phyloP scores from a whole-genome alignment of 2,329 filamentous ascomycete genomes.

The Neonectria punicea region DNA sequence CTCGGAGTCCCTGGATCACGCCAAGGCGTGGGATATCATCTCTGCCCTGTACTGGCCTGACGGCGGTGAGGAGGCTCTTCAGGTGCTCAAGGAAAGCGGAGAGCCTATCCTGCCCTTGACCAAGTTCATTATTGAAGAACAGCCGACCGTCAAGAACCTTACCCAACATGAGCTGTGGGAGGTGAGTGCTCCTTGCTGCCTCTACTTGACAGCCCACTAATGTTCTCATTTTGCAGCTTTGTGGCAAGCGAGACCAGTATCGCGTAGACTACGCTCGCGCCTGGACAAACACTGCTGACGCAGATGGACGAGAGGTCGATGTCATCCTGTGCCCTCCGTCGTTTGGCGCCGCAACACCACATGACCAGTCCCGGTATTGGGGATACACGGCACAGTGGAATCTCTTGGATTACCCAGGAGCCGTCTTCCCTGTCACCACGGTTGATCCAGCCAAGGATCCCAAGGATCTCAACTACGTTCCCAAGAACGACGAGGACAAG shows the following conservation, averaged over 20 bases:
- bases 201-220: background rate
- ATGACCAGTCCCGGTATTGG: constrained; percentile 63
- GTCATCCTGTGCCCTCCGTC: constrained; percentile 70
- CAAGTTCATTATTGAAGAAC: constrained; percentile 67
- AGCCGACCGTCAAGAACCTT: constrained; percentile 54
- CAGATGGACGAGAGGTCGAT: constrained; percentile 57
- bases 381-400: constrained; percentile 76
- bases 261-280: constrained; percentile 49
- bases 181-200: constrained; percentile 28
- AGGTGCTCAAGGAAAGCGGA: constrained; percentile 61
- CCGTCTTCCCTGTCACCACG: constrained; percentile 66
- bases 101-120: constrained; percentile 69
- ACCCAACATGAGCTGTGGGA: constrained; percentile 55
- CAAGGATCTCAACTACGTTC: constrained; percentile 38
- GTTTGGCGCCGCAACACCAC: constrained; percentile 60
- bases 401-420: constrained; percentile 72
- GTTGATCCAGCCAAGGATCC: constrained; percentile 42
- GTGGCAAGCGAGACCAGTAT: constrained; percentile 52
- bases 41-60: constrained; percentile 67
- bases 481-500: constrained; percentile 43
- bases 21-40: constrained; percentile 58
- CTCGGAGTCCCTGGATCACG: constrained; percentile 64
- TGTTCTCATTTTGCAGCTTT: constrained; percentile 39
- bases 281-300: constrained; percentile 50
- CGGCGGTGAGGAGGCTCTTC: constrained; percentile 64